Evolutionary conservation across 1,284 basidiomycete genomes (phyloP).

Genomic region (Irpex lacteus): DNA sequence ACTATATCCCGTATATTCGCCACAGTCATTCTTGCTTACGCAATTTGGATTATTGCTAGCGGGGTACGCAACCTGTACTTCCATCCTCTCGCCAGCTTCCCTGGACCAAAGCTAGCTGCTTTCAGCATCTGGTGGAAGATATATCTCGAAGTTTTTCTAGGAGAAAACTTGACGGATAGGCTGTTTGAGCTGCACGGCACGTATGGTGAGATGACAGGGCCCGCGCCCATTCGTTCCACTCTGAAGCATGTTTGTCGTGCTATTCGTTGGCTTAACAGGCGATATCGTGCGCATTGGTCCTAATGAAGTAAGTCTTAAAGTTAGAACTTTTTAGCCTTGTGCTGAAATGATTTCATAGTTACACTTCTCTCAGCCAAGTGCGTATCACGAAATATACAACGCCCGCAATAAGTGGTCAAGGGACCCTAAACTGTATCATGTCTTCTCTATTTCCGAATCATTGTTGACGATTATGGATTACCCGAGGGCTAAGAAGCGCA

Average conservation of each 20-base stretch:
- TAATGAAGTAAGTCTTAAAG: conserved; percentile 15
- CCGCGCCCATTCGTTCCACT: too few species aligned
- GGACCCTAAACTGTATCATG: conserved; percentile 25
- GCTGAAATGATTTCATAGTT: conserved; percentile 18
- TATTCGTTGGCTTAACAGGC: conserved; percentile 10
- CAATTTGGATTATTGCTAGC: conserved; percentile 23
- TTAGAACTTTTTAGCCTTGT: neutral
- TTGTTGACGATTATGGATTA: conserved; percentile 26
- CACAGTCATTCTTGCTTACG: conserved; percentile 37
- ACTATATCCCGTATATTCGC: too few species aligned
- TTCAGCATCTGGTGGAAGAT: conserved; percentile 11
- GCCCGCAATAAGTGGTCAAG: conserved; percentile 26
- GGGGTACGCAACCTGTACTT: conserved; percentile 3
- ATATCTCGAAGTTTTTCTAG: conserved; percentile 17
- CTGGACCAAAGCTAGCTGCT: conserved; percentile 10
- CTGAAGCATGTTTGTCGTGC: neutral
- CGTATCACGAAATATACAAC: conserved; percentile 29
- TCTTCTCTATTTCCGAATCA: conserved; percentile 23
- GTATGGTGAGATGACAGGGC: conserved; percentile 17
- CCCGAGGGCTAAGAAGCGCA: conserved; percentile 24
- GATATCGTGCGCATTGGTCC: conserved; percentile 21
- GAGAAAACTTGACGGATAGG: conserved; percentile 13
- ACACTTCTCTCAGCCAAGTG: conserved; percentile 29
- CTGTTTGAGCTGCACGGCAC: conserved; percentile 17
- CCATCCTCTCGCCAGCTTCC: conserved; percentile 11